Percentiles rank a stretch among this genome's conserved stretches.
These are phyloP conservation scores for Lycium barbarum DNA, from an alignment of 257 asterid species.

Conservation along the genomic window DNA sequence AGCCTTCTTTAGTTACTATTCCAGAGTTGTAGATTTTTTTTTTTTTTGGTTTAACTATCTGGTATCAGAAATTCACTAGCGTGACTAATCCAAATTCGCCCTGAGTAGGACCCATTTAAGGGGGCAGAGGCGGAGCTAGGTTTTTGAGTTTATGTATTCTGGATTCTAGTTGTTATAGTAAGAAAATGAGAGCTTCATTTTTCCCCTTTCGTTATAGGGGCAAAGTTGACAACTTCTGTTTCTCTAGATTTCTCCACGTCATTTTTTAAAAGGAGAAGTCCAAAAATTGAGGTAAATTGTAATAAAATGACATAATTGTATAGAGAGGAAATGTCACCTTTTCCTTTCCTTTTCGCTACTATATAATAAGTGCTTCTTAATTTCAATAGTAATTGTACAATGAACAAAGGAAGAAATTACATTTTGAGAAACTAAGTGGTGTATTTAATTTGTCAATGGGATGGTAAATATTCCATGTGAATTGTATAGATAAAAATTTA, in stretches of 20 bases:
- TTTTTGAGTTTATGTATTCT: too few relatives aligned
- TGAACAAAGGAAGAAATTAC: too few relatives aligned
- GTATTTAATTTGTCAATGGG: too few relatives aligned
- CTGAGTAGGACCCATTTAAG: not conserved
- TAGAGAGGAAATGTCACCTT: not conserved
- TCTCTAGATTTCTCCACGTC: slow-evolving; percentile 7
- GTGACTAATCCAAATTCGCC: not conserved
- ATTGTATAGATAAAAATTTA: too few relatives aligned
- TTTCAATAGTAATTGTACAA: too few relatives aligned
- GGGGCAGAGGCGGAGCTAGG: too few relatives aligned
- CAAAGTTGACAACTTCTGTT: not conserved
- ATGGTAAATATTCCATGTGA: too few relatives aligned
- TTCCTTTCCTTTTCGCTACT: too few relatives aligned
- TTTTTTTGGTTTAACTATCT: not conserved
- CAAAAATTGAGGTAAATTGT: not conserved
- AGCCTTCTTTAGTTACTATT: slow-evolving; percentile 58
- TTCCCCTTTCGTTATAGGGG: not conserved
- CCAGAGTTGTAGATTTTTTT: slow-evolving; percentile 42
- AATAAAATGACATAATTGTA: not conserved
- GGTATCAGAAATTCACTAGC: not conserved
- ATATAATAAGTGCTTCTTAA: too few relatives aligned
- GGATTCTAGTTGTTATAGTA: not conserved
- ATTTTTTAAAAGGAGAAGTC: slow-evolving; percentile 7
- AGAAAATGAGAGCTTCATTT: not conserved
- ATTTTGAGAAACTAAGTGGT: too few relatives aligned